A percentile compares a stretch with the other conserved stretches of the same genome.
These are phyloP conservation scores for Diversispora eburnea DNA, from an alignment of 192 early-diverging fungal genomes.

Conservation along the genomic window DNA sequence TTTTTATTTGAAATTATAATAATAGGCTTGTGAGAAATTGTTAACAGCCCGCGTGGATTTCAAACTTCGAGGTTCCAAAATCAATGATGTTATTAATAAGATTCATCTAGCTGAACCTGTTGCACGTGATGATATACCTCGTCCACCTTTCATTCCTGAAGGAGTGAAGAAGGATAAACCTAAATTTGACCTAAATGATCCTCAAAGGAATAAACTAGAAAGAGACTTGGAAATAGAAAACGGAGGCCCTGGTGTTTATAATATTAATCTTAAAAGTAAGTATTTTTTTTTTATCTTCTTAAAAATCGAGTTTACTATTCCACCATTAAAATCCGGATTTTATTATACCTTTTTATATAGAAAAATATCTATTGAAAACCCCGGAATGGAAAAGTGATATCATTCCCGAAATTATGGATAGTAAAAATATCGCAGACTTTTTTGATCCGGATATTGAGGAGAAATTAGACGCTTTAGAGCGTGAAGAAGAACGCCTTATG, in stretches of 20 bases:
- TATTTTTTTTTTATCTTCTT: constrained; percentile 12
- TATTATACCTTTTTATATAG: constrained; percentile 31
- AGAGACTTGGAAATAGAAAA: constrained; percentile 84
- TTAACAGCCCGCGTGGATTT: constrained; percentile 88
- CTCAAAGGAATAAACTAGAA: constrained; percentile 78
- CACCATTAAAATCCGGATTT: not conserved
- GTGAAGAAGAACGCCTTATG: constrained; percentile 93
- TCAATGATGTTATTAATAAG: constrained; percentile 90
- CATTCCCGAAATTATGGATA: constrained; percentile 98
- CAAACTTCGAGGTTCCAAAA: constrained; percentile 90
- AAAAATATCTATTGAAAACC: constrained; percentile 79
- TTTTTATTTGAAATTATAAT: not conserved
- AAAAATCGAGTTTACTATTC: not conserved
- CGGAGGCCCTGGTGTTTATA: constrained; percentile 97
- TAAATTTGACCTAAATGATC: constrained; percentile 79
- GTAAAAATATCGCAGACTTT: constrained; percentile 98
- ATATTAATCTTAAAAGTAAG: constrained; percentile 85
- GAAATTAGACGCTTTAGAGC: constrained; percentile 89
- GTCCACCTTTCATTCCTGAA: constrained; percentile 83
- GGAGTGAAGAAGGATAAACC: constrained; percentile 53
- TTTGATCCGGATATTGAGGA: constrained; percentile 97
- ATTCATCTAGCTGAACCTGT: constrained; percentile 90
- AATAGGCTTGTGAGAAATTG: constrained; percentile 85
- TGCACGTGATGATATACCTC: constrained; percentile 77
- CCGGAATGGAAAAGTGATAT: constrained; percentile 95